A percentile compares a stretch with the other conserved stretches of the same genome.
phyloP scores from a whole-genome alignment of 306 rosid species.

The Ammopiptanthus mongolicus region DNA sequence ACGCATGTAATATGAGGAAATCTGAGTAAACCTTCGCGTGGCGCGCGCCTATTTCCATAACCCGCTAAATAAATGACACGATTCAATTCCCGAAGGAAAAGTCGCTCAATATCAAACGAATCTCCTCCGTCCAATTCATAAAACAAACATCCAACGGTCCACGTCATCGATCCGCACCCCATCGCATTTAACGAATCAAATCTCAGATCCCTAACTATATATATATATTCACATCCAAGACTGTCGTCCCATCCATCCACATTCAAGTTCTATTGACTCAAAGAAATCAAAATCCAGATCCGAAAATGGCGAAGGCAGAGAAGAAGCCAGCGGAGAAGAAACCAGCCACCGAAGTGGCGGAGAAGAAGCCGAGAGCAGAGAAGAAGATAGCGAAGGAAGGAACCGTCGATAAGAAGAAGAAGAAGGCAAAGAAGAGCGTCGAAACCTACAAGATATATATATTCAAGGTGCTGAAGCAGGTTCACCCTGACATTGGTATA shows the following conservation, averaged over 20 bases:
- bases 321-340: slow-evolving; percentile 56
- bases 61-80: slow-evolving; percentile 19
- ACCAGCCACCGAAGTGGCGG: slow-evolving; percentile 37
- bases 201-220: background rate
- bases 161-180: slow-evolving; percentile 30
- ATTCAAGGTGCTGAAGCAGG: slow-evolving; percentile 62
- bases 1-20: too few relatives aligned
- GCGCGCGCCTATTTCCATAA: too few relatives aligned
- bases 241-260: background rate
- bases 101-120: background rate
- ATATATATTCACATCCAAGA: background rate
- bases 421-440: slow-evolving; percentile 46
- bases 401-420: slow-evolving; percentile 42
- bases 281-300: background rate
- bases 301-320: slow-evolving; percentile 37
- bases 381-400: slow-evolving; percentile 49
- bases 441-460: slow-evolving; percentile 63
- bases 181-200: slow-evolving; percentile 10
- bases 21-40: too few relatives aligned
- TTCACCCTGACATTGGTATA: slow-evolving; percentile 54
- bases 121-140: slow-evolving; percentile 5
- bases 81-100: background rate
- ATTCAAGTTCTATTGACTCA: too few relatives aligned
- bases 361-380: slow-evolving; percentile 57
- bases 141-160: background rate